These are phyloP conservation scores for Chromosphaera perkinsii DNA, from an alignment of 208 protist genomes.

Conservation along the genomic window DNA sequence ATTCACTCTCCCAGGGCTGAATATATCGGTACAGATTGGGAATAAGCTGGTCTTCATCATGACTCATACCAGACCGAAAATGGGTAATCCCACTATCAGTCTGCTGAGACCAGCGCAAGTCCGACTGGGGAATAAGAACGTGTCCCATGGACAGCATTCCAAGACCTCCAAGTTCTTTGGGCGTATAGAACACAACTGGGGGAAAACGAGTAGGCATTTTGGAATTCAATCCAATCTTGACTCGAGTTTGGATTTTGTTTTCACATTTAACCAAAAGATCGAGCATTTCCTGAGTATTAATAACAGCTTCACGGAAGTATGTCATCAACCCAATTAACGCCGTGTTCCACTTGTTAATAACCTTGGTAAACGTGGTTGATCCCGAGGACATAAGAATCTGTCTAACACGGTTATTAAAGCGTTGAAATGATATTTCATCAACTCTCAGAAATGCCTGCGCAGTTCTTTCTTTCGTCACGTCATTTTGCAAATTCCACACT, in stretches of 20 bases:
- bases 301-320: constrained; percentile 98
- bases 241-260: constrained; percentile 99
- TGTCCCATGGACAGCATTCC: constrained; percentile 99
- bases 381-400: constrained; percentile 97
- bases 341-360: constrained; percentile 99
- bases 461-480: constrained; percentile 93
- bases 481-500: constrained; percentile 97
- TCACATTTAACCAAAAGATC: constrained; percentile 98
- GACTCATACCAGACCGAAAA: constrained; percentile 84
- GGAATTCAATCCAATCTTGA: constrained; percentile 99
- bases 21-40: constrained; percentile 99
- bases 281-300: constrained; percentile 87
- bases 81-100: constrained; percentile 95
- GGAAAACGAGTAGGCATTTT: constrained; percentile 99
- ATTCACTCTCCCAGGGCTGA: constrained; percentile 98
- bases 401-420: constrained; percentile 65
- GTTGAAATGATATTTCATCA: constrained; percentile 79
- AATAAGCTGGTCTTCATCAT: constrained; percentile 97
- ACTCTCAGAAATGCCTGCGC: constrained; percentile 97
- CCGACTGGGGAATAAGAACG: constrained; percentile 97
- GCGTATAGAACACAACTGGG: constrained; percentile 72
- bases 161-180: constrained; percentile 93
- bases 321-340: constrained; percentile 97
- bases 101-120: constrained; percentile 94
- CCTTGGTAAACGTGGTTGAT: constrained; percentile 99